These are phyloP conservation scores for Fraxinus nigra DNA, from an alignment of 305 asterid species.

Conservation along the genomic window DNA sequence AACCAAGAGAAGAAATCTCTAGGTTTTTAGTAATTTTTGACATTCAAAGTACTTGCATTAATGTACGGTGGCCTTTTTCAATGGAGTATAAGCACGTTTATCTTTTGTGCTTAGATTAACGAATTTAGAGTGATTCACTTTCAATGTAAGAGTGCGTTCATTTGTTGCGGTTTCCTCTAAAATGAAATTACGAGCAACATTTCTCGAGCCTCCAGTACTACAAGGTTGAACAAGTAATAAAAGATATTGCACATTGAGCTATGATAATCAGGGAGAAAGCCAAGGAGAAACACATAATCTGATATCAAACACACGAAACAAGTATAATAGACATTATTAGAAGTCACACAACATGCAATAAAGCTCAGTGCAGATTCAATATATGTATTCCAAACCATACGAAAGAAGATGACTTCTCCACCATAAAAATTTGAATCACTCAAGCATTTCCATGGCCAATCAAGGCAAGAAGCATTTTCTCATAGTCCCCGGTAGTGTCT, in stretches of 20 bases:
- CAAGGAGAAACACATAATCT: not conserved
- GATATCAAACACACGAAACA: not conserved
- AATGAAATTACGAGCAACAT: not conserved
- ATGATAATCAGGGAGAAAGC: not conserved
- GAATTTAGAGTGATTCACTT: not conserved
- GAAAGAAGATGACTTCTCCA: not conserved
- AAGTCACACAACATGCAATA: not conserved
- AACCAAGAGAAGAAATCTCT: no score
- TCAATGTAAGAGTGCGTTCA: not conserved
- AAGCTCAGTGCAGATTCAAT: not conserved
- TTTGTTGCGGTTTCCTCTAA: not conserved
- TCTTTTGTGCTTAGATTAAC: not conserved
- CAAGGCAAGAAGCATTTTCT: conserved; percentile 67
- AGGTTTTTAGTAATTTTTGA: not conserved
- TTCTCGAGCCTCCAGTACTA: not conserved
- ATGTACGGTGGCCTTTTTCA: not conserved
- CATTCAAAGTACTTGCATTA: no score
- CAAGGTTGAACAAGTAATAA: not conserved
- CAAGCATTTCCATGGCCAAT: conserved; percentile 45
- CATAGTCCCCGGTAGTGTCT: conserved; percentile 80
- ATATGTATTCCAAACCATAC: not conserved
- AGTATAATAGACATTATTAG: not conserved
- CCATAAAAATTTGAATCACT: not conserved
- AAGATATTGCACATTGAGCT: not conserved
- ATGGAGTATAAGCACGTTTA: not conserved